Evolutionary conservation across 768 basidiomycete species (phyloP), one percentile per base, ranked within the genome.

Genomic region (Piloderma croceum): DNA sequence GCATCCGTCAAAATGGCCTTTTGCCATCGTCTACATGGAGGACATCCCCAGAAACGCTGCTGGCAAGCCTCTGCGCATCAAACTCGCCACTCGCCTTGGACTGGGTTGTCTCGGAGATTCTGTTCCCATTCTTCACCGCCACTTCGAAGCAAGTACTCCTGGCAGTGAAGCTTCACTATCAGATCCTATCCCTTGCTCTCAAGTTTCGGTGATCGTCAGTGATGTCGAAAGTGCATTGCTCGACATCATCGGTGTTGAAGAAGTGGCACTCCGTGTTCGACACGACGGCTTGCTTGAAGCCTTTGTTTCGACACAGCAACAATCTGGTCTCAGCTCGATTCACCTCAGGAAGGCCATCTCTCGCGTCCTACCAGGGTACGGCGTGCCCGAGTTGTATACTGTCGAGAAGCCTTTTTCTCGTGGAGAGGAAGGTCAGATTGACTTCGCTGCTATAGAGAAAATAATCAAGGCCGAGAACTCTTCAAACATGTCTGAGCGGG

Each of bases 1-100:
- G 12, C 71, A 72, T 42, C 69, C 71, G 9, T 68, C 68, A 5
- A 72, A 71, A 53, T 74, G 71, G 71, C 71, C 71, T 1, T 71
- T 66, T 48, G 63, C 58, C 2, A 45, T 74, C 23, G 64, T 74
- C 12, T 74, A 70, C 48, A 73, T 74, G 64, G 57, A 64, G 27
- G 65, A 67, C 38, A 45, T 74, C 4, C 72, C 72, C 7, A 71
- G 70, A 54, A 72, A 72, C 53, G 59, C 47, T 35, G 67, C 69
- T 21, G 71, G 71, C 34, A 72, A 74, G 51, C 65, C 68, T 15
- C 56, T 71, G 9, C 64, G 71, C 9, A 70, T 71, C 50, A 65
- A 65, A 36, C 54, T 73, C 22, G 57, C 67, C 20, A 60, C 60
- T 33, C 64, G 72, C 1, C 57, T 72, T 15, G 62, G 59, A 4